Evolutionary conservation across 2,329 filamentous ascomycete species (phyloP).

Genomic region (Arthrobotrys sphaeroides): DNA sequence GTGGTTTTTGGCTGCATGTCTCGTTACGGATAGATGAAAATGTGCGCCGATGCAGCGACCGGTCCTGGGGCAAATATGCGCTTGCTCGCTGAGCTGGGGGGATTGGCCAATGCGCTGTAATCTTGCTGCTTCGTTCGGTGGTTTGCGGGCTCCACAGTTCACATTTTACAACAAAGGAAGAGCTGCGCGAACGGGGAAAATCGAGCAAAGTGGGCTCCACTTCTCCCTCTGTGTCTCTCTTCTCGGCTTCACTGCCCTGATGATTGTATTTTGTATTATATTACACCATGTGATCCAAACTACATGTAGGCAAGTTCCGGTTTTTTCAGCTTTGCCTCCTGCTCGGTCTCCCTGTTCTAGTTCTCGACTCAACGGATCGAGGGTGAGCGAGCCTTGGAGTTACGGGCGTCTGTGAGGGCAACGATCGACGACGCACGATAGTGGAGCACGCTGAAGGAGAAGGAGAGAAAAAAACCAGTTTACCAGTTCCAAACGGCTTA

Average conservation of each 20-base stretch:
- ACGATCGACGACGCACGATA: conserved; percentile 51
- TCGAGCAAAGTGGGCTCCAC: neutral
- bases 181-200: neutral
- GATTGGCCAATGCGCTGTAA: conserved; percentile 20
- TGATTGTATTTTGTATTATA: conserved; percentile 13
- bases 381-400: conserved; percentile 14
- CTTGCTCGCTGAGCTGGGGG: neutral
- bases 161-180: conserved; percentile 22
- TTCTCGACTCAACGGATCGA: neutral
- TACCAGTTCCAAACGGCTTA: conserved; percentile 6
- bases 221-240: neutral
- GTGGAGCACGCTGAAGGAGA: conserved; percentile 32
- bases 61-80: neutral
- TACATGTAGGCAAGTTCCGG: conserved; percentile 32
- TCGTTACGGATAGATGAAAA: conserved; percentile 31
- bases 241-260: conserved; percentile 20
- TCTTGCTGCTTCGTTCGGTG: neutral
- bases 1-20: conserved; percentile 18
- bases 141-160: conserved; percentile 8
- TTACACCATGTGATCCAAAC: conserved; percentile 49
- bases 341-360: neutral
- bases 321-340: conserved; percentile 8
- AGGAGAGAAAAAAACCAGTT: conserved; percentile 14
- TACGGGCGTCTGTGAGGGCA: conserved; percentile 19
- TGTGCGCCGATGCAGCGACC: conserved; percentile 9